Evolutionary conservation across 495 filamentous ascomycete genomes (phyloP).

Genomic region (Mycothermus thermophilus): DNA sequence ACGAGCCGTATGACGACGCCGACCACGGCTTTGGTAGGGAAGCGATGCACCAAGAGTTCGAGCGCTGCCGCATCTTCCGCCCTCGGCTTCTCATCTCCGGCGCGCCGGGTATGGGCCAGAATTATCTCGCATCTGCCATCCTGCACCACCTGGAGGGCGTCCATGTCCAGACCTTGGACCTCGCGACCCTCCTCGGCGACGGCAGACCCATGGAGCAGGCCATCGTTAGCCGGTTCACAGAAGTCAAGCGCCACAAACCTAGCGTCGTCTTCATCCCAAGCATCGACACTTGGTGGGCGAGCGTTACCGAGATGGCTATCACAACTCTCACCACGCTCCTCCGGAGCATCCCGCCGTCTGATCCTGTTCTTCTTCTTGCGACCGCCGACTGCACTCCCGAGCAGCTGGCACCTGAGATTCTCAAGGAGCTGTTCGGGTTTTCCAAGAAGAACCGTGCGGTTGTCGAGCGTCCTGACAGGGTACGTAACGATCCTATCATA

Average conservation of each 20-base stretch:
- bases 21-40: conserved; percentile 72
- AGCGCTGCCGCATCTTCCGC: conserved; percentile 74
- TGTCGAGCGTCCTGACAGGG: conserved; percentile 48
- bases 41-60: conserved; percentile 79
- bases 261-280: conserved; percentile 91
- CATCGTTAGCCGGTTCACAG: conserved; percentile 76
- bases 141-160: conserved; percentile 83
- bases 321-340: conserved; percentile 70
- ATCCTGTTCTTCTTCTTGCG: conserved; percentile 76
- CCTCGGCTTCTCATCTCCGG: conserved; percentile 74
- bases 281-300: conserved; percentile 73
- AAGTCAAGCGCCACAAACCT: conserved; percentile 86
- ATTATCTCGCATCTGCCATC: conserved; percentile 75
- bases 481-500: conserved; percentile 18
- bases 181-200: conserved; percentile 58
- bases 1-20: conserved; percentile 65
- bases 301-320: conserved; percentile 45
- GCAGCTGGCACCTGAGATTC: conserved; percentile 38
- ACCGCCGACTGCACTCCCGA: conserved; percentile 53
- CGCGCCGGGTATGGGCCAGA: conserved; percentile 77
- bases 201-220: conserved; percentile 66
- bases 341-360: conserved; percentile 64
- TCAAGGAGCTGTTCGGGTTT: conserved; percentile 69
- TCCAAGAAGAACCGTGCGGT: conserved; percentile 62
- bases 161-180: conserved; percentile 89